Evolutionary conservation across 768 basidiomycete genomes (phyloP), one percentile per base, ranked within the genome.

Genomic region (Podaxis sp.): DNA sequence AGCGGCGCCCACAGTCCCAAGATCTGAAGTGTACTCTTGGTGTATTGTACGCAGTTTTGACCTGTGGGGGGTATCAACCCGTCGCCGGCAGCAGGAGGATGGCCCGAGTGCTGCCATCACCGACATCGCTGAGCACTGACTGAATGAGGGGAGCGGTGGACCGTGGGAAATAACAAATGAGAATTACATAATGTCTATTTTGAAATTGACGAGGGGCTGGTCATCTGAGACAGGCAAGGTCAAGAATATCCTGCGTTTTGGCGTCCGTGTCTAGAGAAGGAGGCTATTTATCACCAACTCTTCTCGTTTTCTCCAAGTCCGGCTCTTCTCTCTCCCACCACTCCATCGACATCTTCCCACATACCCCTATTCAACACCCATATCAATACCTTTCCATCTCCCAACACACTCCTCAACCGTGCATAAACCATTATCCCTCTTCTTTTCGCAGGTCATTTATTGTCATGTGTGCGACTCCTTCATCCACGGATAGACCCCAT

Each of bases 371-470:
- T 9, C 11, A 44, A 44, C 18, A 3, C 4, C 14, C 6, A 9
- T 6, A 44, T 44, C 42, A 13, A 18, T 44, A 44, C 11, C 42
- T 16, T 16, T 44, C 21, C 52, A 13, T 38, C 10, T 28, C 14
- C 36, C 32, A 13, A 21, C 35, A 1, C 14, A 54, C 3, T 37
- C 32, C 46, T 50, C 21, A 48, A 9, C 32, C 14, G 36, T 38
- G 46, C 35, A 6, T 57, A 57, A 57, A 50, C 46, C 10, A 37
- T 48, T 50, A 13, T 14, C n/a, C 52, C 37, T 18, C 35, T 57
- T 50, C 48, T 57, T 57, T 50, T 57, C 57, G 57, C 57, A 57
- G 57, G 54, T 55, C 38, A 1, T 4, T 13, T 27, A 35, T 5
- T 50, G 57, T 48, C 57, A 57, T 48, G 47, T 57, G 57, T 27